These are phyloP conservation scores for Chrysochromulina parva DNA, from an alignment of 78 protist species.

Conservation along the genomic window DNA sequence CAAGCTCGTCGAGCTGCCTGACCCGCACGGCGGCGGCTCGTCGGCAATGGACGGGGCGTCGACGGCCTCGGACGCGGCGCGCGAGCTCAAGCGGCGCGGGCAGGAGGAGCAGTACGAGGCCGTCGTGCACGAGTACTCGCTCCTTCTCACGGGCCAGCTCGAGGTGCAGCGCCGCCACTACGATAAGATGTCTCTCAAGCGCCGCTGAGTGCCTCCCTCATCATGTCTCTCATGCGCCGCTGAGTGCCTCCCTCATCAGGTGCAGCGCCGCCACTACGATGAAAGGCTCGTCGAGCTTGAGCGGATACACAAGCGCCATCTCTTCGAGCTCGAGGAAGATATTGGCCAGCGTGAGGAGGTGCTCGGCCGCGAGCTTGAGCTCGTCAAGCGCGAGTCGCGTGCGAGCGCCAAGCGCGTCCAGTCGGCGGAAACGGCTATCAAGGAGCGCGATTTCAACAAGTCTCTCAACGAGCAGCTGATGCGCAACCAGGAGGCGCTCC, in stretches of 20 bases:
- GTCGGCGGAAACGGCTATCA: neutral
- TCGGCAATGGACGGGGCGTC: too few relatives aligned
- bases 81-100: conserved; percentile 2
- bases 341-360: neutral
- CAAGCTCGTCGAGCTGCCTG: conserved; percentile 14
- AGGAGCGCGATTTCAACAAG: neutral
- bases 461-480: neutral
- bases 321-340: neutral
- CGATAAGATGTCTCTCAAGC: too few relatives aligned
- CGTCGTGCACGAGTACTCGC: conserved; percentile 28
- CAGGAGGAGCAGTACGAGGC: conserved; percentile 15
- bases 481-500: neutral
- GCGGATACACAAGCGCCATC: neutral
- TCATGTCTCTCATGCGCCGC: too few relatives aligned
- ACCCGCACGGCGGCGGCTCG: neutral
- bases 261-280: neutral
- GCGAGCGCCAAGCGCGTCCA: neutral
- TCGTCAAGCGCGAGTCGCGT: neutral
- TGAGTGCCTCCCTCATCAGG: neutral
- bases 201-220: too few relatives aligned
- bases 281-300: neutral
- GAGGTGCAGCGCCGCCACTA: conserved; percentile 16
- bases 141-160: conserved; percentile 34
- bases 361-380: neutral
- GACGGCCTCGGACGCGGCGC: neutral